Base-by-base conservation (phyloP, 1,139 yeast species). In the Kluyveromyces sp. region DNA sequence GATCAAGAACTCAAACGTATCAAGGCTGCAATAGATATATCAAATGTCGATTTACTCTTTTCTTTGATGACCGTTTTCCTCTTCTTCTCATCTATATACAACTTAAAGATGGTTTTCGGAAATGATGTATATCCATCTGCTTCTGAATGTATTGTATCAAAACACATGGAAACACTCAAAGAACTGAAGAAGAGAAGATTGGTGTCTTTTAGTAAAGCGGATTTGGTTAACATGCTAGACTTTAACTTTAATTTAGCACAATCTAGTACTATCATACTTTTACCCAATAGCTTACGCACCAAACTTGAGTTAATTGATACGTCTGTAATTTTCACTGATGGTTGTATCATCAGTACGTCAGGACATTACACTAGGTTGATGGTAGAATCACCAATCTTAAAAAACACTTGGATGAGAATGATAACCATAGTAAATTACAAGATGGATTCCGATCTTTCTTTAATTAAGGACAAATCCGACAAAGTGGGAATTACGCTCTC, bases 61-160 rank as follows among this genome's bases (percentile, higher is more conserved):
- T 80, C 81, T 41, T 63, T 74, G 8, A 73, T 72, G 53, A 74
- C 77, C 31, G 64, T 75, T 28, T 81, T 80, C 57, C 68, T 76
- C 1, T 52, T 78, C 0, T 60, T 80, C 15, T 84, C 89, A 1
- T 67, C 80, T 6, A 53, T 78, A 3, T 78, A 77, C 54, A 61
- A 82, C 10, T 53, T 82, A 21, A 69, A 72, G 45, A 78, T 78
- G 64, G 48, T 81, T 74, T 55, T 52, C 53, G 46, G 57, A 45
- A 50, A 50, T 32, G 41, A 53, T 64, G 21, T 63, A 54, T 46
- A 47, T 51, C 21, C 60, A 62, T 42, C 61, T 52, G 46, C 50
- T 50, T 44, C 66, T 25, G 62, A 59, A 44, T 64, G 64, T 4
- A 65, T 64, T 45, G 60, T 63, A 38, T 56, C 58, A 32, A 52